These are phyloP conservation scores for Aspergillus affinis DNA, from an alignment of 495 filamentous ascomycete species.

Conservation along the genomic window DNA sequence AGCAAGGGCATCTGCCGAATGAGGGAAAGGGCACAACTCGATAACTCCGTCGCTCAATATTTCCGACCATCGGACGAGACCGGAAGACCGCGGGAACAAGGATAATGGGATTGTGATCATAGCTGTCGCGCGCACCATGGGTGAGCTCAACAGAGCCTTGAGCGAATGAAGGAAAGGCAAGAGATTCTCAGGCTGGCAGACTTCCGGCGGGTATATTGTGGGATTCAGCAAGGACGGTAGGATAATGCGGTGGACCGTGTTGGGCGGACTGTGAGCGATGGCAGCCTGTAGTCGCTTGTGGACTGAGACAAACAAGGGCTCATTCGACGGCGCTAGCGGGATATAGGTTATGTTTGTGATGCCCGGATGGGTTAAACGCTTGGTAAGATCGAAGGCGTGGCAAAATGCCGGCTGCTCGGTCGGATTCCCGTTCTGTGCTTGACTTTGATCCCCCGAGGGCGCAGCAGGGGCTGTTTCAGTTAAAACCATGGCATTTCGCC, in stretches of 20 bases:
- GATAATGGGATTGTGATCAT: slow-evolving; percentile 78
- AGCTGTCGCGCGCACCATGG: slow-evolving; percentile 64
- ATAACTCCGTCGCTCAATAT: slow-evolving; percentile 81
- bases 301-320: slow-evolving; percentile 64
- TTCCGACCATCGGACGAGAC: slow-evolving; percentile 86
- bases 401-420: slow-evolving; percentile 59
- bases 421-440: slow-evolving; percentile 20
- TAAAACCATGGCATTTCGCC: slow-evolving; percentile 10
- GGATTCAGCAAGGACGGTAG: slow-evolving; percentile 84
- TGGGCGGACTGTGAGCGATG: slow-evolving; percentile 56
- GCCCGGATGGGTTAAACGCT: slow-evolving; percentile 65
- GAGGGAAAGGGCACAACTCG: slow-evolving; percentile 82
- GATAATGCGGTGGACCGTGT: slow-evolving; percentile 74
- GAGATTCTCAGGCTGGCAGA: slow-evolving; percentile 66
- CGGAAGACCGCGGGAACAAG: slow-evolving; percentile 75
- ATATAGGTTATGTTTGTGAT: slow-evolving; percentile 59
- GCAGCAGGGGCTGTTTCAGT: slow-evolving; percentile 27
- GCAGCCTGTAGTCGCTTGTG: slow-evolving; percentile 57
- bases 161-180: slow-evolving; percentile 83
- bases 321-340: slow-evolving; percentile 47
- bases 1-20: slow-evolving; percentile 57
- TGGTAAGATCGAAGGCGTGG: slow-evolving; percentile 88
- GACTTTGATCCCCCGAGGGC: slow-evolving; percentile 26
- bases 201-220: slow-evolving; percentile 68
- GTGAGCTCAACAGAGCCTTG: slow-evolving; percentile 67